Conservation (phyloP, 2,329 filamentous ascomycete species). For the Phialophora chinensis region DNA sequence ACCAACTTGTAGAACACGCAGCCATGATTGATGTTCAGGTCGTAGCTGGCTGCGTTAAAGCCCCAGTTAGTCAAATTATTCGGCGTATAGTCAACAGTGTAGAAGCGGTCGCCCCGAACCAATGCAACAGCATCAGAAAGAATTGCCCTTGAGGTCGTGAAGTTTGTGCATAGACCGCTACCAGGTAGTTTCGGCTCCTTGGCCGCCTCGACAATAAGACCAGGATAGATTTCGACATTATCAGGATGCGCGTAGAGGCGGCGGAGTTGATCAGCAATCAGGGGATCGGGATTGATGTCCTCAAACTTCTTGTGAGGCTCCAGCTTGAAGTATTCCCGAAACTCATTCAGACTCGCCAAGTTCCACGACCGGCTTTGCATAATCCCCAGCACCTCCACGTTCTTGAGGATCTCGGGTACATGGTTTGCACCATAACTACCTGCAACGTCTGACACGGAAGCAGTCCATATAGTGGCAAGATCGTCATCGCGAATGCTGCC, state of each 20-base stretch:
- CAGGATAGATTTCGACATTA: constrained; percentile 64
- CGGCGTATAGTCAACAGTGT: constrained; percentile 52
- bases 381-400: constrained; percentile 68
- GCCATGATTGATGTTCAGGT: constrained; percentile 53
- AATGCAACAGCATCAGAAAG: constrained; percentile 55
- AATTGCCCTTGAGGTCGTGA: constrained; percentile 50
- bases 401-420: constrained; percentile 63
- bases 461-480: constrained; percentile 62
- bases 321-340: constrained; percentile 60
- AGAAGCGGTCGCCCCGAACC: constrained; percentile 54
- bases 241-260: constrained; percentile 60
- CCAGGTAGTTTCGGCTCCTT: constrained; percentile 59
- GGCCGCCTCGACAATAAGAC: constrained; percentile 61
- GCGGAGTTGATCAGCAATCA: constrained; percentile 52
- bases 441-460: constrained; percentile 66
- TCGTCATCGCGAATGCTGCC: constrained; percentile 64
- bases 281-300: constrained; percentile 59
- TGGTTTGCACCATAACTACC: constrained; percentile 65
- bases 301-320: constrained; percentile 57
- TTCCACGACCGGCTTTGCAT: constrained; percentile 67
- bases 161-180: constrained; percentile 58
- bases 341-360: constrained; percentile 65
- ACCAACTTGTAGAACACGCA: constrained; percentile 60
- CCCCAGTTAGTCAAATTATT: constrained; percentile 53
- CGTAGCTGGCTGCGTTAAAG: constrained; percentile 50